These are phyloP conservation scores for Beta lomatogona DNA, from an alignment of 179 eudicot species.

Conservation along the genomic window DNA sequence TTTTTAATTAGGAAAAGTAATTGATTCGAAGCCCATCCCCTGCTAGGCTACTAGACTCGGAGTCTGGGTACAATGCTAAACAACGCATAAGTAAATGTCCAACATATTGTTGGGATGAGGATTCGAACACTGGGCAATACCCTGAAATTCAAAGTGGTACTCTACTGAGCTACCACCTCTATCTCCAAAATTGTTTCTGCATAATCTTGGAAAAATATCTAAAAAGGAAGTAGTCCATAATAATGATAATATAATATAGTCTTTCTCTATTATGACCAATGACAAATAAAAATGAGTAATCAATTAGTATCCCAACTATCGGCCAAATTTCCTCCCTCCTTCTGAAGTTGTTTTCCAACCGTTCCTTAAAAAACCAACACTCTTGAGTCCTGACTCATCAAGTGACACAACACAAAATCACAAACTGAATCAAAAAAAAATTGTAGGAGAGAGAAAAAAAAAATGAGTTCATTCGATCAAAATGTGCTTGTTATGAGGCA, in stretches of 20 bases:
- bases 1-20: too few relatives aligned
- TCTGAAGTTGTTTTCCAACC: slow-evolving; percentile 24
- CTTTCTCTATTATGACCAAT: too few relatives aligned
- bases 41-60: too few relatives aligned
- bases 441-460: not conserved
- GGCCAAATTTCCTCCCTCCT: slow-evolving; percentile 8
- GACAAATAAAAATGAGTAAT: not conserved
- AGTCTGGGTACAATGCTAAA: too few relatives aligned
- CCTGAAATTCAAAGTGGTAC: too few relatives aligned
- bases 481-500: slow-evolving; percentile 86
- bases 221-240: not conserved
- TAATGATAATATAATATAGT: too few relatives aligned
- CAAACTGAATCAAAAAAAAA: not conserved
- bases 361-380: slow-evolving; percentile 23
- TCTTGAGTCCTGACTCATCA: not conserved
- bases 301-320: not conserved
- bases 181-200: slow-evolving; percentile 22
- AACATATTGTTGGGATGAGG: too few relatives aligned
- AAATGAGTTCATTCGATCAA: slow-evolving; percentile 34
- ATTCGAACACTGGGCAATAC: too few relatives aligned
- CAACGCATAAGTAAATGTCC: too few relatives aligned
- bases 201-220: not conserved
- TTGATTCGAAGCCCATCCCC: too few relatives aligned
- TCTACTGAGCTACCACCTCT: too few relatives aligned
- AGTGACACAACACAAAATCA: not conserved